These are phyloP conservation scores for Tylopilus sp. DNA, from an alignment of 1,284 basidiomycete species.

Conservation along the genomic window DNA sequence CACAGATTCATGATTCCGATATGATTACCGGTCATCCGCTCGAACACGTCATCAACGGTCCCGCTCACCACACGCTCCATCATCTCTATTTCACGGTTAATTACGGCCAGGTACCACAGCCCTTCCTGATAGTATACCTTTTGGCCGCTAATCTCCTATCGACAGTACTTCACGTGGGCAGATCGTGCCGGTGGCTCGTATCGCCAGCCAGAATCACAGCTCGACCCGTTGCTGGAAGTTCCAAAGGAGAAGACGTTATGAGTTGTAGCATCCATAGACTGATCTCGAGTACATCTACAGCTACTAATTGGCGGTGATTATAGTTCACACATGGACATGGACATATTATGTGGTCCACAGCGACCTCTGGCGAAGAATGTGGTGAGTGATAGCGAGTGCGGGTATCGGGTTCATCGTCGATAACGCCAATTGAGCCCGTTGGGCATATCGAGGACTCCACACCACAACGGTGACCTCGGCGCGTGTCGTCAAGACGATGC, in stretches of 20 bases:
- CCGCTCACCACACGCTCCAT: conserved; percentile 96
- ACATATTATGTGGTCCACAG: not conserved
- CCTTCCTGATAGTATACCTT: not conserved
- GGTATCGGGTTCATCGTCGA: no score
- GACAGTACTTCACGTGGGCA: conserved; percentile 92
- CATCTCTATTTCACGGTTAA: conserved; percentile 96
- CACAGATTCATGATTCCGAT: conserved; percentile 96
- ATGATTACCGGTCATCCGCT: conserved; percentile 95
- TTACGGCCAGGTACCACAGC: conserved; percentile 61
- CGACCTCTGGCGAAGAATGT: no score
- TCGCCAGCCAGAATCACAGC: conserved; percentile 76
- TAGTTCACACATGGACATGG: not conserved
- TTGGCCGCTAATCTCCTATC: conserved; percentile 14
- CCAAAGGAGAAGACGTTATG: conserved; percentile 38
- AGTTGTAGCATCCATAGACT: conserved; percentile 12
- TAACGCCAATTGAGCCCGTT: no score
- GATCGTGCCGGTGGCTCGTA: conserved; percentile 86
- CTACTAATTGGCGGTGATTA: conserved; percentile 18
- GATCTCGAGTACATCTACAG: conserved; percentile 19
- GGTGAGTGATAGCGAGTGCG: no score
- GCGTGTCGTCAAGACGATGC: conserved; percentile 17
- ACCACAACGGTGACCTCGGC: no score
- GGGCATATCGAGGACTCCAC: no score
- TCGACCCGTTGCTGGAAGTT: conserved; percentile 85
- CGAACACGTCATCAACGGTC: conserved; percentile 93